Base-by-base conservation (phyloP, 352 stramenopile genomes). In the Phytophthora fragariaefolia region DNA sequence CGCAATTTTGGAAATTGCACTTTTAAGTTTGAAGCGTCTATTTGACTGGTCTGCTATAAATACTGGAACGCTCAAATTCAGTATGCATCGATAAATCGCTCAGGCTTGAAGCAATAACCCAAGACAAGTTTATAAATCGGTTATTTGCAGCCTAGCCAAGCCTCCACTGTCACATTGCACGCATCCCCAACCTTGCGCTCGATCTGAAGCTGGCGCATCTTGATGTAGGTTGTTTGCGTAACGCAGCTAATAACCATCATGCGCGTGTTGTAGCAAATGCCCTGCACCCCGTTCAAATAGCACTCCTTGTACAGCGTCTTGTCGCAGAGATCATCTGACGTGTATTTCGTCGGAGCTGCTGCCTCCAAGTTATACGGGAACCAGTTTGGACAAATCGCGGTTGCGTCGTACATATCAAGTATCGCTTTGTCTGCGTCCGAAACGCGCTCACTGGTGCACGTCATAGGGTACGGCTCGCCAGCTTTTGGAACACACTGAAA, bases 201-300 rank as follows among this genome's bases (percentile, higher is more conserved):
- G 54, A 83, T 83, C 48, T 83, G 57, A 45, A 77, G 51, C 28
- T 68, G 54, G 7, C 74, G 71, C 71, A 77, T 79, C 7, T 22
- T 47, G 13, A 71, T 71, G 36, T 77, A 79, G 0, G 58, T 43
- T n/a, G 50, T 18, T 6, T 63, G 34, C 5, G 69, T 71, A 12
- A 77, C 60, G 47, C 77, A 85, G 26, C 71, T 64, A 23, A 83
- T 69, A 3, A 83, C 69, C 61, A 72, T 69, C 75, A 86, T 78
- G 17, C 73, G 76, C 20, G 63, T 71, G 58, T 80, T 86, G 36
- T 73, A 80, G 56, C 75, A 83, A 42, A 86, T 79, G 5, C 75
- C 77, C 17, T 71, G 54, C 2, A 54, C 30, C 17, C 58, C 63
- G 28, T 63, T 61, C 8, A 76, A 4, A 1, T 20, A 46, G 54